These are phyloP conservation scores for Yamadazyma blattariae DNA, from an alignment of 1,139 yeast genomes.

Conservation along the genomic window DNA sequence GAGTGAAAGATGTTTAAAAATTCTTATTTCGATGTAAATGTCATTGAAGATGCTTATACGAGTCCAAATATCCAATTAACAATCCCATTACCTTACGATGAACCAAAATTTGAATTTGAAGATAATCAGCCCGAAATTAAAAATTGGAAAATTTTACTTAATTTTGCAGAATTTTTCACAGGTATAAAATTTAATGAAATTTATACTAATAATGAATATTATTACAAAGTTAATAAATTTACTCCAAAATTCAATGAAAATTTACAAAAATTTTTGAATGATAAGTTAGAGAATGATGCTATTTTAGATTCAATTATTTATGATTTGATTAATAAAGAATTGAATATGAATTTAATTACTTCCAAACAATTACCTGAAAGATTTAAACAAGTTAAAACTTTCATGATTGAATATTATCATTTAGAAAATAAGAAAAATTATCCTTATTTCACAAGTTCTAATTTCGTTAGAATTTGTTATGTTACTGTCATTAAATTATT, in stretches of 20 bases:
- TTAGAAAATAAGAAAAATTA: constrained; percentile 35
- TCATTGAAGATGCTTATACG: constrained; percentile 33
- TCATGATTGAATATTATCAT: constrained; percentile 39
- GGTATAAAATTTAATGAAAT: constrained; percentile 28
- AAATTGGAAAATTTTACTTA: constrained; percentile 29
- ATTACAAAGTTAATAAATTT: constrained; percentile 34
- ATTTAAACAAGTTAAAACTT: constrained; percentile 36
- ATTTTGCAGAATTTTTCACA: constrained; percentile 31
- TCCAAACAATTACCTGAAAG: constrained; percentile 33
- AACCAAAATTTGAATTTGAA: constrained; percentile 20
- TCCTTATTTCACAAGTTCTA: constrained; percentile 27
- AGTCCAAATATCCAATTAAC: constrained; percentile 32
- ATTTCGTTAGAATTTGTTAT: constrained; percentile 35
- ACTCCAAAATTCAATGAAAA: constrained; percentile 27
- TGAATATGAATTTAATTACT: constrained; percentile 38
- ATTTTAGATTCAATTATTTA: constrained; percentile 38
- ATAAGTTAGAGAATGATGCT: constrained; percentile 31
- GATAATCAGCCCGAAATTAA: constrained; percentile 25
- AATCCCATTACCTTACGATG: constrained; percentile 42
- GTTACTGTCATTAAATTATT: constrained; percentile 35
- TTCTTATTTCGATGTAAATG: constrained; percentile 32
- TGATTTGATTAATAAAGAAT: constrained; percentile 37
- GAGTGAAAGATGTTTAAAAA: constrained; percentile 4
- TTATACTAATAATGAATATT: constrained; percentile 35
- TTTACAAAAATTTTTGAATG: constrained; percentile 31